These are phyloP conservation scores for Penicillium flavigenum DNA, from an alignment of 495 filamentous ascomycete species.

Conservation along the genomic window DNA sequence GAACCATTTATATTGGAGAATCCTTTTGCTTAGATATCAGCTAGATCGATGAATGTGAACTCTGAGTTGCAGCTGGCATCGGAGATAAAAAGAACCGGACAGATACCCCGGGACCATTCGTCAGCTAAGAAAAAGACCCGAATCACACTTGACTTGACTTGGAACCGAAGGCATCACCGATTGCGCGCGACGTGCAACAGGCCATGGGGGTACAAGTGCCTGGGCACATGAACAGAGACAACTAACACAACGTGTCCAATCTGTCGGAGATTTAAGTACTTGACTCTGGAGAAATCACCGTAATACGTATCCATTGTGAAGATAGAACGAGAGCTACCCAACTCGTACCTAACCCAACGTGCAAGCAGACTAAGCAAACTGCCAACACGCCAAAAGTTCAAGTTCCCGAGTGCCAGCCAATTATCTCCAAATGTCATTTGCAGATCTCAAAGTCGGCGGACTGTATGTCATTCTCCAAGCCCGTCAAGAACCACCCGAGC, in stretches of 20 bases:
- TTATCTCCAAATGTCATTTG: conserved; percentile 1
- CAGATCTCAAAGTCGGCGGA: conserved; percentile 10
- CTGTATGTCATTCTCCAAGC: conserved; percentile 22
- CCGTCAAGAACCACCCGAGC: conserved; percentile 18
- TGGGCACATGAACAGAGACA: neutral
- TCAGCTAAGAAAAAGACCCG: neutral
- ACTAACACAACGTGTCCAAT: neutral
- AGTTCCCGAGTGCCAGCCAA: neutral
- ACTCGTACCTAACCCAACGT: neutral
- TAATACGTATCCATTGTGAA: too few relatives aligned
- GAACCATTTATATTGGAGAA: neutral
- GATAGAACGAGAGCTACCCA: neutral
- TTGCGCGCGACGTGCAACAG: neutral
- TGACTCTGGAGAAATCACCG: neutral
- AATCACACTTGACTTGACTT: neutral
- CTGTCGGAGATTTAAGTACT: neutral
- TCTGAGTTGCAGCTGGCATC: neutral
- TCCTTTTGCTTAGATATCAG: neutral
- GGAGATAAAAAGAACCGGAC: neutral
- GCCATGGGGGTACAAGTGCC: neutral
- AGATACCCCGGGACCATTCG: neutral
- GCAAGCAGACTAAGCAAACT: neutral
- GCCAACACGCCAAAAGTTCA: neutral
- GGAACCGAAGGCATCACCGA: neutral
- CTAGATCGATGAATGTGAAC: neutral